Conservation (phyloP, 2,329 filamentous ascomycete species). For the Cadophora sp. region DNA sequence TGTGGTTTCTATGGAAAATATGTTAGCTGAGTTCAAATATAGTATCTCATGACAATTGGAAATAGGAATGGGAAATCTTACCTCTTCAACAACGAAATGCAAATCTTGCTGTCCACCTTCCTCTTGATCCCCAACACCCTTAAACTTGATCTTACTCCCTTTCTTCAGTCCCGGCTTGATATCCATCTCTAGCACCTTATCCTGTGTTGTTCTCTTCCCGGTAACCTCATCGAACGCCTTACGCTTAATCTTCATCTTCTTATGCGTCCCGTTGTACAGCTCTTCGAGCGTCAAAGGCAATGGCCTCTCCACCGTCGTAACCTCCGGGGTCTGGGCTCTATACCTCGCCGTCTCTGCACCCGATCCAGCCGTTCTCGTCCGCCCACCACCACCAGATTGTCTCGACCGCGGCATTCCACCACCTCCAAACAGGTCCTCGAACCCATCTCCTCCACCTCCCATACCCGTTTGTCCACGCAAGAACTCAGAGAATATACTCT, state of each 20-base stretch:
- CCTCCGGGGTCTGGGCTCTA: conserved; percentile 72
- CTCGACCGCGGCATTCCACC: conserved; percentile 42
- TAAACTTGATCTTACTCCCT: conserved; percentile 98
- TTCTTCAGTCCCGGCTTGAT: conserved; percentile 97
- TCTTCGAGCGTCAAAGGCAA: conserved; percentile 86
- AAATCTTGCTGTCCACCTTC: conserved; percentile 95
- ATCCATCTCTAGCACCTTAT: conserved; percentile 90
- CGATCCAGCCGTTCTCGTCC: conserved; percentile 50
- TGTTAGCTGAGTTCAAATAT: conserved; percentile 48
- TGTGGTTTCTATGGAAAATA: conserved; percentile 75
- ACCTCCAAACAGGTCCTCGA: conserved; percentile 59
- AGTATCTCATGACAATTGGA: neutral
- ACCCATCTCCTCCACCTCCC: conserved; percentile 51
- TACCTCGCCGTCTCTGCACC: conserved; percentile 49
- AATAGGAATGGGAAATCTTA: conserved; percentile 54
- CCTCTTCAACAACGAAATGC: conserved; percentile 94
- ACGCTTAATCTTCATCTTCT: conserved; percentile 98
- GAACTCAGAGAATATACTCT: conserved; percentile 87
- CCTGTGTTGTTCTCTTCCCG: conserved; percentile 84
- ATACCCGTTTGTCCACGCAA: conserved; percentile 62
- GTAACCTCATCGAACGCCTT: conserved; percentile 86
- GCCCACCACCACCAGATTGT: conserved; percentile 54
- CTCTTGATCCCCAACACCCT: conserved; percentile 96
- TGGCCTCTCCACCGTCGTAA: conserved; percentile 87
- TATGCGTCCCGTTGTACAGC: conserved; percentile 82